These are phyloP conservation scores for Phytophthora boehmeriae DNA, from an alignment of 352 stramenopile species.

Conservation along the genomic window DNA sequence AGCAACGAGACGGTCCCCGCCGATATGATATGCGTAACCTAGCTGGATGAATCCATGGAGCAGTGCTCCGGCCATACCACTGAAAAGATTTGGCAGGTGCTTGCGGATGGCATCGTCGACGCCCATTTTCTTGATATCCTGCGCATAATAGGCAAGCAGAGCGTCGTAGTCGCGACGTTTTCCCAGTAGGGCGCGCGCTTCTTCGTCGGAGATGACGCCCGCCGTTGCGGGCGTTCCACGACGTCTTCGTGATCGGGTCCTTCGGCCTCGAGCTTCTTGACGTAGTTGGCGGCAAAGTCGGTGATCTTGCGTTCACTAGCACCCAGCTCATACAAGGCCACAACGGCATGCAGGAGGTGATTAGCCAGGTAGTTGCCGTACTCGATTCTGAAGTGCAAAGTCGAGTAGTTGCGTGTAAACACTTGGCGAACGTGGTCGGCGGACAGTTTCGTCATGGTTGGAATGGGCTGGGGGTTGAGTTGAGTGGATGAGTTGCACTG, in stretches of 20 bases:
- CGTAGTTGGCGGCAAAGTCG: conserved; percentile 36
- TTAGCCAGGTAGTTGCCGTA: conserved; percentile 47
- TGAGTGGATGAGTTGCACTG: background rate
- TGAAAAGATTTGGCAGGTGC: conserved; percentile 35
- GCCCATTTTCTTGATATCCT: conserved; percentile 31
- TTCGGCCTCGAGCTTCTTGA: conserved; percentile 35
- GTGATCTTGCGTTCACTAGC: conserved; percentile 37
- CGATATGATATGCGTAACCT: conserved; percentile 45
- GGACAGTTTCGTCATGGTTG: conserved; percentile 23
- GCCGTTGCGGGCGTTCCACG: conserved; percentile 6
- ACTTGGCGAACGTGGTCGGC: conserved; percentile 33
- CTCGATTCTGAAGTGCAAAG: conserved; percentile 38
- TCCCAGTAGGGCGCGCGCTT: conserved; percentile 27
- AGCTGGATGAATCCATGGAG: conserved; percentile 51
- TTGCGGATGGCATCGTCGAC: conserved; percentile 38
- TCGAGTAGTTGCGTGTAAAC: conserved; percentile 41
- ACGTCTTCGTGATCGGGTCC: conserved; percentile 33
- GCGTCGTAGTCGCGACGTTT: conserved; percentile 36
- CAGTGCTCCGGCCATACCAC: conserved; percentile 39
- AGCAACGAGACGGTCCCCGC: conserved; percentile 36
- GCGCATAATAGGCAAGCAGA: conserved; percentile 36
- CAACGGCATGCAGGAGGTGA: conserved; percentile 46
- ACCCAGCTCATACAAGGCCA: conserved; percentile 43
- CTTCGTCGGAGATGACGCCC: conserved; percentile 23
- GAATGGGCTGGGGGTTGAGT: background rate